Evolutionary conservation across 2,329 filamentous ascomycete species (phyloP).

Genomic region (Malbranchea zuffiana): DNA sequence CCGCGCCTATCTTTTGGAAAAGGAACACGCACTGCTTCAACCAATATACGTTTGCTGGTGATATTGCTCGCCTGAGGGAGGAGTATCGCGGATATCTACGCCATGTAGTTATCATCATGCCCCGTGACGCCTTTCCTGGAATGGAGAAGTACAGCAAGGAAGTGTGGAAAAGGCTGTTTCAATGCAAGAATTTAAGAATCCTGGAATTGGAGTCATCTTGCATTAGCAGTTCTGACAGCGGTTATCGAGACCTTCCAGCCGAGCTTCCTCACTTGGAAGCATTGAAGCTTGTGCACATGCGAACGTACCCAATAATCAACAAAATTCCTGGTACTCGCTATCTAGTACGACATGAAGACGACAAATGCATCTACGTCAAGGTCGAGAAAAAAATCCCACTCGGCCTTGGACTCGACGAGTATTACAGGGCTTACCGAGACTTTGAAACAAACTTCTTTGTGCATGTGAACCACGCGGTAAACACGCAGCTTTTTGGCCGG

Average conservation of each 20-base stretch:
- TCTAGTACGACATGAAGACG: not conserved
- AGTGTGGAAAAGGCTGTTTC: not conserved
- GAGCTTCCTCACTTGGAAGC: conserved; percentile 1
- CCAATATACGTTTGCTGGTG: not conserved
- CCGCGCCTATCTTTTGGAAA: conserved; percentile 13
- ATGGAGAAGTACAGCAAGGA: not conserved
- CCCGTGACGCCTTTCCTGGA: no score
- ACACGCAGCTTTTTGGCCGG: not conserved
- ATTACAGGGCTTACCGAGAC: not conserved
- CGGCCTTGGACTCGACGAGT: not conserved
- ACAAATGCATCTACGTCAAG: conserved; percentile 1
- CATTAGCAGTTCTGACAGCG: not conserved
- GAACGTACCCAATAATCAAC: no score
- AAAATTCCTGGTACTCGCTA: no score
- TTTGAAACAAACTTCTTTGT: not conserved
- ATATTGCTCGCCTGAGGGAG: conserved; percentile 1
- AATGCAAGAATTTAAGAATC: conserved; percentile 2
- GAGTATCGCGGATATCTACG: not conserved
- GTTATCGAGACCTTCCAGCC: not conserved
- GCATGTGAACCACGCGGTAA: not conserved
- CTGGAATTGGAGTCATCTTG: not conserved
- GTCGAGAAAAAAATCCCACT: not conserved
- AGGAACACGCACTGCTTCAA: not conserved
- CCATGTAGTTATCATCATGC: not conserved
- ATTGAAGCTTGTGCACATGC: not conserved